Percentiles rank a stretch among this genome's conserved stretches.
Conservation (phyloP, 148 eudicot species). For the Fagopyrum homotropicum region DNA sequence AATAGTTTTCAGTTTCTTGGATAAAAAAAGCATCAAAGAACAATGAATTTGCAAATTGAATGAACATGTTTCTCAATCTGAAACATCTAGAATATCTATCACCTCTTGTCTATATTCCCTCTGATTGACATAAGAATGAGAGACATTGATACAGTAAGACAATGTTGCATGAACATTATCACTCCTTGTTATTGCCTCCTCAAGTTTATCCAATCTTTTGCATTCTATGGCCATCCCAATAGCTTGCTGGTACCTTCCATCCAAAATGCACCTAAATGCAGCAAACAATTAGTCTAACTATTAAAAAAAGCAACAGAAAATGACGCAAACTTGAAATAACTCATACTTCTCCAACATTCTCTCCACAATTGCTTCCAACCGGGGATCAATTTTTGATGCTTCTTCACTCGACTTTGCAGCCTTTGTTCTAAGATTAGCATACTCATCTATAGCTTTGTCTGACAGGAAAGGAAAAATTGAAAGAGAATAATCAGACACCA, state of each 20-base stretch:
- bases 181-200: constrained; percentile 76
- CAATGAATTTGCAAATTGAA: background rate
- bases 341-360: constrained; percentile 92
- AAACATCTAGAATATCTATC: constrained; percentile 7
- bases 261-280: constrained; percentile 57
- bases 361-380: constrained; percentile 95
- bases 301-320: background rate
- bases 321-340: background rate
- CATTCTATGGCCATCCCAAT: constrained; percentile 88
- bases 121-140: constrained; percentile 64
- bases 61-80: background rate
- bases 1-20: background rate
- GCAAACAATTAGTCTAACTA: constrained; percentile 5
- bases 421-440: constrained; percentile 73
- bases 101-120: constrained; percentile 96
- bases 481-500: constrained; percentile 2
- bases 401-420: constrained; percentile 60
- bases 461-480: constrained; percentile 15
- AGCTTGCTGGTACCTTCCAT: constrained; percentile 84
- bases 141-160: constrained; percentile 72
- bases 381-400: constrained; percentile 60
- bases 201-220: constrained; percentile 82
- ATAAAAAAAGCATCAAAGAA: background rate
- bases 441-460: constrained; percentile 98
- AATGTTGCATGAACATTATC: constrained; percentile 68